A percentile compares a stretch with the other conserved stretches of the same genome.
Conservation (phyloP, 345 rosid genomes). For the Noccaea caerulescens region DNA sequence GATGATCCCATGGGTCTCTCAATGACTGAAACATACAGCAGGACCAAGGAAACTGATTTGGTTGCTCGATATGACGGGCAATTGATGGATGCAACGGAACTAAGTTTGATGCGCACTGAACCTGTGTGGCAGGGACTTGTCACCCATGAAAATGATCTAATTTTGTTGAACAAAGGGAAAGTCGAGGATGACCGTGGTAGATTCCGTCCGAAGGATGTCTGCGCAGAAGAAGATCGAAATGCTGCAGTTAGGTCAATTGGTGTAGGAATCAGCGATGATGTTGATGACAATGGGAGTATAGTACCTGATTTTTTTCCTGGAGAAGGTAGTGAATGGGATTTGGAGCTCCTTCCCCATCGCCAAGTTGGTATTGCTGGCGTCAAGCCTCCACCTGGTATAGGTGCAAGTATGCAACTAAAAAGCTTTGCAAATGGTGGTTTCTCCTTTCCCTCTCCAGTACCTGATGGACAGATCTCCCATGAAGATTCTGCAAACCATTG, state of each 20-base stretch:
- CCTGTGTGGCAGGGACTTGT: slow-evolving; percentile 98
- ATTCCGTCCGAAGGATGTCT: slow-evolving; percentile 59
- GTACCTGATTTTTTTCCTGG: slow-evolving; percentile 73
- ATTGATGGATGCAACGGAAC: slow-evolving; percentile 82
- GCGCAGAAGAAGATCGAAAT: slow-evolving; percentile 76
- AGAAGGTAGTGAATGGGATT: slow-evolving; percentile 87
- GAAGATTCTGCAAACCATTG: slow-evolving; percentile 59
- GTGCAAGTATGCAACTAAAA: slow-evolving; percentile 49
- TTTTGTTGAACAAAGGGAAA: slow-evolving; percentile 63
- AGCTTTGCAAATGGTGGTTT: slow-evolving; percentile 63
- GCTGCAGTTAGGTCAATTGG: slow-evolving; percentile 97
- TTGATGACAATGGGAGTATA: slow-evolving; percentile 81
- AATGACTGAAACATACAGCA: slow-evolving; percentile 61
- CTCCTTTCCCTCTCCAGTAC: slow-evolving; percentile 72
- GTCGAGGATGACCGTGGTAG: slow-evolving; percentile 52
- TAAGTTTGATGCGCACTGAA: slow-evolving; percentile 73
- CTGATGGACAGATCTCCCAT: slow-evolving; percentile 56
- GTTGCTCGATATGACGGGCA: slow-evolving; percentile 75
- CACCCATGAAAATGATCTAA: slow-evolving; percentile 72
- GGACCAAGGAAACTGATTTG: slow-evolving; percentile 56
- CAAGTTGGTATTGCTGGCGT: slow-evolving; percentile 56
- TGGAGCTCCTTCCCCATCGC: slow-evolving; percentile 67
- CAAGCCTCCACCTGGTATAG: slow-evolving; percentile 45
- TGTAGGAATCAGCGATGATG: slow-evolving; percentile 88
- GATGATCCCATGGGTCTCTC: slow-evolving; percentile 75